Conservation (phyloP, 1,139 yeast genomes). For the Protomyces gravidus region DNA sequence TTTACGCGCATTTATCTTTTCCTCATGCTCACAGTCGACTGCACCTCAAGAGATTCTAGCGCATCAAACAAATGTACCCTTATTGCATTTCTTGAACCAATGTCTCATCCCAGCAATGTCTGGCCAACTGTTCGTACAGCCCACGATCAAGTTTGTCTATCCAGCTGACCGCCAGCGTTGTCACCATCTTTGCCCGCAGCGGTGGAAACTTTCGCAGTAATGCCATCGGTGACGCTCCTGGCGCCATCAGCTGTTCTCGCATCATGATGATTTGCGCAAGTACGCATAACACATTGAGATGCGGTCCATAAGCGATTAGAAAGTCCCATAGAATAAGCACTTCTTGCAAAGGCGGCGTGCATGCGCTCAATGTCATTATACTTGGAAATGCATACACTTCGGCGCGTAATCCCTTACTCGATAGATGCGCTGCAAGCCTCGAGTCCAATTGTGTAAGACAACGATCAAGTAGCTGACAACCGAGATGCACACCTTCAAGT, state of each 20-base stretch:
- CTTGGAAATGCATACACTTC: slow-evolving; percentile 88
- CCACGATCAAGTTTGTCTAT: slow-evolving; percentile 68
- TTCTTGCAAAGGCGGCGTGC: slow-evolving; percentile 79
- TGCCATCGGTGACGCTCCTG: slow-evolving; percentile 23
- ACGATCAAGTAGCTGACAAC: slow-evolving; percentile 58
- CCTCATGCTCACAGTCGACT: too few species aligned
- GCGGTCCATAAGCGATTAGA: slow-evolving; percentile 84
- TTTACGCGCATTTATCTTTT: too few species aligned
- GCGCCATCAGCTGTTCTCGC: slow-evolving; percentile 21
- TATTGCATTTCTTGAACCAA: slow-evolving; percentile 31
- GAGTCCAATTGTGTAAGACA: slow-evolving; percentile 72
- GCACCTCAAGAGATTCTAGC: too few species aligned
- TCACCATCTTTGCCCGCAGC: slow-evolving; percentile 8
- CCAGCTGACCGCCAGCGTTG: slow-evolving; percentile 55
- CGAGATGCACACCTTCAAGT: slow-evolving; percentile 78
- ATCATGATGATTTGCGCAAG: slow-evolving; percentile 78
- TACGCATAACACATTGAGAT: slow-evolving; percentile 75
- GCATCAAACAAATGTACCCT: not conserved
- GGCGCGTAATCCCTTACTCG: slow-evolving; percentile 64
- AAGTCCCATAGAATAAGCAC: slow-evolving; percentile 84
- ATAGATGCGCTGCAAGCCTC: slow-evolving; percentile 56
- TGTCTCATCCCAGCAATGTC: slow-evolving; percentile 62
- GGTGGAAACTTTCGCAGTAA: slow-evolving; percentile 21
- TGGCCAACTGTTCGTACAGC: slow-evolving; percentile 61
- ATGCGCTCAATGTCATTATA: slow-evolving; percentile 78